Evolutionary conservation across 2,329 filamentous ascomycete genomes (phyloP), one percentile per base, ranked within the genome.

Genomic region (Ophidiomyces ophidiicola): DNA sequence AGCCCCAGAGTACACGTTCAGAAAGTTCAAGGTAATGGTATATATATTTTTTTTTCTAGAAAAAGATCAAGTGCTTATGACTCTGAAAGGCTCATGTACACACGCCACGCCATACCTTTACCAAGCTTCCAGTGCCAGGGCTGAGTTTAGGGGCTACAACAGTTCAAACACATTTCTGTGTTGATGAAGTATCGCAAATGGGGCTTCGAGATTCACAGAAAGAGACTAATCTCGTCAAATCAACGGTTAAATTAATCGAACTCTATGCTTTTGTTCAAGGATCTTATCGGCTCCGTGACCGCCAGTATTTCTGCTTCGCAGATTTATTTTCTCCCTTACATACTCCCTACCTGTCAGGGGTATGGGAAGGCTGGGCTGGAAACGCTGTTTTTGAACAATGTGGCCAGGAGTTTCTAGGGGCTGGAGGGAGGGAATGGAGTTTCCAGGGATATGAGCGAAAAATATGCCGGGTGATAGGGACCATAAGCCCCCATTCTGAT

Each of bases 201-300:
- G 7, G 7, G 8, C 6, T 14, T 7, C 10, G 6, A 7, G 29
- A 32, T 7, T 8, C 6, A 29, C n/a, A 8, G 18, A 5, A 3
- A 21, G 12, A n/a, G n/a, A n/a, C n/a, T n/a, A n/a, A n/a, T n/a
- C 15, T 25, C 3, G 6, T 30, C 24, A 30, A 14, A 14, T 20
- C 20, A 4, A 5, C 21, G 8, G 15, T 15, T 12, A 39, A 32
- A 14, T 32, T 48, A 10, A 30, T 44, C 8, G 46, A 46, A 19
- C 46, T 48, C 7, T 48, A 46, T 26, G 44, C 46, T n/a, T 39
- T 41, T 32, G 46, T 46, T n/a, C 30, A 36, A 8, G 14, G 23
- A 4, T 48, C 46, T 5, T 44, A 48, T 36, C 38, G 44, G n/a
- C 28, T 24, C 10, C 36, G 39, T 5, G 5, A 32, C 14, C 14